Base-by-base conservation (phyloP, 2,329 filamentous ascomycete species). In the Verticillium nonalfalfae region DNA sequence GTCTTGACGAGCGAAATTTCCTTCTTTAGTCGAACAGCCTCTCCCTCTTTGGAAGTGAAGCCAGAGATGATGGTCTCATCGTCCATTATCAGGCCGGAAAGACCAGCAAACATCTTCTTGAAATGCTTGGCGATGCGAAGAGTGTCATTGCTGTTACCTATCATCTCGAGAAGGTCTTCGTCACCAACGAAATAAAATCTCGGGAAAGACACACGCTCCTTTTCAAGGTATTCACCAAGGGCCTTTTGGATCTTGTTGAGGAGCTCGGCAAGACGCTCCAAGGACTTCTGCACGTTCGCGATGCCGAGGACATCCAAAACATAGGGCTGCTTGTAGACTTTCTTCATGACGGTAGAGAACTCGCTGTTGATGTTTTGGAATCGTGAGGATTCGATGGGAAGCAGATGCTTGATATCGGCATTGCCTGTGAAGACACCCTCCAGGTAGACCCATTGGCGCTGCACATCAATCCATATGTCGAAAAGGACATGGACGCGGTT, bases 381-480 rank as follows among this genome's bases (percentile, higher is more conserved):
- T 62, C 95, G 88, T 11, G 92, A 93, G 1, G 95, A 97, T 73
- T 99, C 95, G 65, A 97, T 93, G 4, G 96, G 96, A 26, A 99
- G 85, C 59, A 99, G 81, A 74, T 98, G 94, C 77, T 98, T 99
- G 81, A 99, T 99, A 71, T 99, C 95, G 45, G 92, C 94, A 72
- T 99, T 99, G 62, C 95, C 95, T 1, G 94, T 97, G 73, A 99
- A 99, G 38, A 99, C 95, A 67, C 95, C 95, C 77, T 99, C 96
- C 5, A 99, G 85, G 74, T 99, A 99, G 7, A 99, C 95, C 95
- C 95, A 99, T 78, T 99, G 95, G 64, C 96, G 90, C 75, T 99
- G 95, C n/a, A 99, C 96, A 76, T 99, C 96, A 69, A 99, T 99
- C 96, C 96, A 99, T 15, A 99, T 93, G 74, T 99, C 95, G 71